Base-by-base conservation (phyloP, 495 filamentous ascomycete genomes). In the Penicillium egyptiacum region DNA sequence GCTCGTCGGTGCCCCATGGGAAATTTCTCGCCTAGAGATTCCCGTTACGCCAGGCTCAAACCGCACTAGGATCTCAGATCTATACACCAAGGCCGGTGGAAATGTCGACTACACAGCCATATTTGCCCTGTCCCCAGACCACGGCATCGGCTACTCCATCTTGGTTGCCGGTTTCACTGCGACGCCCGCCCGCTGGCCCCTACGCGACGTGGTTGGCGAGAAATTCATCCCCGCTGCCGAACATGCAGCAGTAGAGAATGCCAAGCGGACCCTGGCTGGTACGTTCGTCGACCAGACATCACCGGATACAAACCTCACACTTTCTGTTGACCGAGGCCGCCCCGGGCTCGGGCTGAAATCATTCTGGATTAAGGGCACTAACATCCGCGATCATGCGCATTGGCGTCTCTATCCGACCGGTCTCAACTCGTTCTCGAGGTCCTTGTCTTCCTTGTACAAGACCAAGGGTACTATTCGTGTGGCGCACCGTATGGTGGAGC, bases 81-180 rank as follows among this genome's bases (percentile, higher is more conserved):
- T 60, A 0, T 60, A 60, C 44, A 60, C 58, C n/a, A 60, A 60
- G 11, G 58, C 53, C 11, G 58, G 58, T 4, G 58, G 60, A 2
- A 59, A 59, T 41, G 6, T 17, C 0, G 56, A 59, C 25, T 63
- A 59, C 8, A 59, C 50, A 11, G 37, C 56, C 28, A 56, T 63
- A 2, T 56, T 63, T 19, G 56, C 53, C n/a, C 48, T 63, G 0
- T 59, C 60, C 2, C 60, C 60, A 8, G 60, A 63, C 14, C 60
- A 59, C 5, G 60, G 57, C 4, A 59, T 63, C 20, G 60, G 60
- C 3, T 60, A 25, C 23, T 48, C 48, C 3, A 60, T 60, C 11
- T 25, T 60, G 5, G 11, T 60, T 0, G 48, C 35, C n/a, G 54
- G 54, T 22, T 26, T n/a, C 6, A 56, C 45, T 2, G 54, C 54